Evolutionary conservation across 768 basidiomycete genomes (phyloP).

Genomic region (Suillus luteus): DNA sequence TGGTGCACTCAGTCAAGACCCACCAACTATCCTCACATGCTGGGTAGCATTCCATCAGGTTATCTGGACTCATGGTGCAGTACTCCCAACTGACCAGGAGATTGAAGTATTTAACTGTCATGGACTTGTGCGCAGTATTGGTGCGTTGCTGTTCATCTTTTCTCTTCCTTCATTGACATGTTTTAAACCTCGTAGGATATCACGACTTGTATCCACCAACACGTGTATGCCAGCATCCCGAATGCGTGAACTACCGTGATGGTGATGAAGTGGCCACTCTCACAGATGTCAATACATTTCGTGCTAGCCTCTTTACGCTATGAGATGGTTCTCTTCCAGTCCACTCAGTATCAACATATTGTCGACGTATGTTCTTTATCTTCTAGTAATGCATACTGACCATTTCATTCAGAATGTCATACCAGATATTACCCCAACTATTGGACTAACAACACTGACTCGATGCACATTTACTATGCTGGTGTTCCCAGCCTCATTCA

Average conservation of each 20-base stretch:
- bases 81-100: conserved; percentile 6
- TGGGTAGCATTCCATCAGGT: conserved; percentile 2
- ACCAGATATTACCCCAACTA: conserved; percentile 21
- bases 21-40: background rate
- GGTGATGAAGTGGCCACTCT: conserved; percentile 3
- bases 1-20: background rate
- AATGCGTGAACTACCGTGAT: conserved; percentile 8
- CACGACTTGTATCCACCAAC: conserved; percentile 10
- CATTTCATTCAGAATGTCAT: conserved; percentile 24
- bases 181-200: conserved; percentile 7
- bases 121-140: conserved; percentile 2
- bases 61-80: conserved; percentile 4
- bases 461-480: conserved; percentile 16
- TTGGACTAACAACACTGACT: conserved; percentile 3
- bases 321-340: conserved; percentile 25
- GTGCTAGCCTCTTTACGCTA: conserved; percentile 26
- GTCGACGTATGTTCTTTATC: conserved; percentile 17
- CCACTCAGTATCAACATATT: conserved; percentile 29
- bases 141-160: background rate
- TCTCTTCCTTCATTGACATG: background rate
- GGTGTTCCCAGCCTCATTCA: conserved; percentile 15
- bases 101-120: conserved; percentile 4
- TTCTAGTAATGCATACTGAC: conserved; percentile 16
- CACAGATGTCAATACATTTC: conserved; percentile 12
- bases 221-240: conserved; percentile 2